These are phyloP conservation scores for Arthonia radiata DNA, from an alignment of 495 filamentous ascomycete genomes.

Conservation along the genomic window DNA sequence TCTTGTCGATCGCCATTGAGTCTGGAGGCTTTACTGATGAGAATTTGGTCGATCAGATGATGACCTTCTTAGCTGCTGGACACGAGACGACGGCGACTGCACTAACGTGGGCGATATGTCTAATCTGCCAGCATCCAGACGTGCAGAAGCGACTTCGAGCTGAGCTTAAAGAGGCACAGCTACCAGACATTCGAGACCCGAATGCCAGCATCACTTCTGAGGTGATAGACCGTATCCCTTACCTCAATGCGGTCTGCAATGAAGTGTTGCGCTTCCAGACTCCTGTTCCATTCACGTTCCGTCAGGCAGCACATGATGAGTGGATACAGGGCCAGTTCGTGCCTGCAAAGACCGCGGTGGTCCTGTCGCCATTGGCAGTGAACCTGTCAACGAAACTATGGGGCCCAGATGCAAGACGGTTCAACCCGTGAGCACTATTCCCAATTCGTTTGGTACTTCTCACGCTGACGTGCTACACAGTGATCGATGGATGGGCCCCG, in stretches of 20 bases:
- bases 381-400: slow-evolving; percentile 13
- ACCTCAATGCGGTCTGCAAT: slow-evolving; percentile 35
- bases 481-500: slow-evolving; percentile 3
- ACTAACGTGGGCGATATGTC: slow-evolving; percentile 34
- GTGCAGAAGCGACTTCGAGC: slow-evolving; percentile 31
- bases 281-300: slow-evolving; percentile 35
- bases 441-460: too few relatives aligned
- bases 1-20: slow-evolving; percentile 58
- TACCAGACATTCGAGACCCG: slow-evolving; percentile 35
- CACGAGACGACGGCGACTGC: slow-evolving; percentile 53
- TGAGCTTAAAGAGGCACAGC: slow-evolving; percentile 28
- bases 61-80: slow-evolving; percentile 85
- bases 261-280: slow-evolving; percentile 33
- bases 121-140: slow-evolving; percentile 30
- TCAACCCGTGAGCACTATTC: too few relatives aligned
- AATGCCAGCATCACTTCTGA: slow-evolving; percentile 21
- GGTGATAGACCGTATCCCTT: slow-evolving; percentile 28
- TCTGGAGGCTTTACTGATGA: slow-evolving; percentile 56
- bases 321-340: slow-evolving; percentile 29
- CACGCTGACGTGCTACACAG: slow-evolving; percentile 2
- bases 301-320: slow-evolving; percentile 37
- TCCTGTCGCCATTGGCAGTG: slow-evolving; percentile 22
- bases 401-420: slow-evolving; percentile 15
- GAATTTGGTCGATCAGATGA: slow-evolving; percentile 67
- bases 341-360: slow-evolving; percentile 27